These are phyloP conservation scores for Coprinopsis cinerea DNA, from an alignment of 768 basidiomycete species.

Conservation along the genomic window DNA sequence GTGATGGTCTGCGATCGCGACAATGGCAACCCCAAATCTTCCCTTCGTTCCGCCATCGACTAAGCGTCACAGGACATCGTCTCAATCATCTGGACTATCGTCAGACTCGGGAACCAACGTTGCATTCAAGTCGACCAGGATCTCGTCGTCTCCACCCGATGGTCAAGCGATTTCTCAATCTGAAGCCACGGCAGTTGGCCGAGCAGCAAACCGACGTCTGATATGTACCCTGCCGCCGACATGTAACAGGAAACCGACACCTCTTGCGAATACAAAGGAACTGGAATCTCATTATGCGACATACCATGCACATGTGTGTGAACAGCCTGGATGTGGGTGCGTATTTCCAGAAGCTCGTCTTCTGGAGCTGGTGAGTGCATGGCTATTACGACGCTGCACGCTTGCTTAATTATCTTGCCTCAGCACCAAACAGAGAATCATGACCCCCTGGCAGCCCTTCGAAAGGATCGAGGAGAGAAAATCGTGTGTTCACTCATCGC, in stretches of 20 bases:
- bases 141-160: not conserved
- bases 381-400: not conserved
- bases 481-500: conserved; percentile 48
- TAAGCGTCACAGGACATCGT: conserved; percentile 1
- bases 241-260: conserved; percentile 62
- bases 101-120: not conserved
- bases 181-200: not conserved
- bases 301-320: conserved; percentile 82
- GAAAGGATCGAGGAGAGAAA: conserved; percentile 77
- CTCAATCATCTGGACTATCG: not conserved
- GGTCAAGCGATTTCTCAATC: not conserved
- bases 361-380: conserved; percentile 67
- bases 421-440: conserved; percentile 86
- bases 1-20: not conserved
- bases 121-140: conserved; percentile 1
- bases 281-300: conserved; percentile 80
- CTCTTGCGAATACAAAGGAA: conserved; percentile 59
- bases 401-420: conserved; percentile 7
- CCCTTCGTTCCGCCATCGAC: not conserved
- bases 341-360: conserved; percentile 83
- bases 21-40: not conserved
- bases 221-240: conserved; percentile 80
- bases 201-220: conserved; percentile 31
- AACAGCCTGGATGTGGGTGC: conserved; percentile 58
- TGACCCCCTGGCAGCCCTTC: conserved; percentile 74